Percentiles rank a stretch among this genome's conserved stretches.
Conservation (phyloP, 768 basidiomycete species). For the Hygrophoropsis aurantiaca region DNA sequence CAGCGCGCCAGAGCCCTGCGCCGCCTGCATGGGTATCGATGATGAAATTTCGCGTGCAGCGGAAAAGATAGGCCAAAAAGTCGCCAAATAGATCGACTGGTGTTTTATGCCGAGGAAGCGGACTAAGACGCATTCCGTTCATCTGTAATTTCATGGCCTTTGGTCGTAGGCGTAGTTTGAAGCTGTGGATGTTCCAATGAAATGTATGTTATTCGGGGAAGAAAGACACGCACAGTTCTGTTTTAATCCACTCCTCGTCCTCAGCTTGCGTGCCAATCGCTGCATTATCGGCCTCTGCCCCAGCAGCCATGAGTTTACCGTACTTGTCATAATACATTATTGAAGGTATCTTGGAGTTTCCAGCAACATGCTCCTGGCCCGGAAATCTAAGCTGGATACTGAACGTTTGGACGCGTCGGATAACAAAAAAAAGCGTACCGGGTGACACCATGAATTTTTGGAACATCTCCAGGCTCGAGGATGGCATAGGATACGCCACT, state of each 20-base stretch:
- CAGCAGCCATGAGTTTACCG: constrained; percentile 68
- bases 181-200: constrained; percentile 38
- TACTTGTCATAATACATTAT: constrained; percentile 70
- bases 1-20: constrained; percentile 61
- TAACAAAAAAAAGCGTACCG: constrained; percentile 42
- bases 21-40: constrained; percentile 84
- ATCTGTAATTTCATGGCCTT: constrained; percentile 77
- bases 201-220: constrained; percentile 1
- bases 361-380: constrained; percentile 83
- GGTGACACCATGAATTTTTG: constrained; percentile 80
- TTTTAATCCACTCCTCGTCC: constrained; percentile 75
- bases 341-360: constrained; percentile 82
- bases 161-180: constrained; percentile 78
- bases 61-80: constrained; percentile 72
- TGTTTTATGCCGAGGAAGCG: constrained; percentile 63
- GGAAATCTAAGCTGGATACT: constrained; percentile 53
- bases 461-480: constrained; percentile 77
- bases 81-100: constrained; percentile 79
- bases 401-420: not conserved
- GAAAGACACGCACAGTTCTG: constrained; percentile 62
- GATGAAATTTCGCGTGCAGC: constrained; percentile 74
- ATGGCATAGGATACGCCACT: constrained; percentile 84
- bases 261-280: constrained; percentile 63
- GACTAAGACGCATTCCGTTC: constrained; percentile 79
- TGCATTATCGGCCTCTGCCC: constrained; percentile 72